A percentile compares a stretch with the other conserved stretches of the same genome.
These are phyloP conservation scores for Boechera stricta DNA, from an alignment of 345 rosid genomes.

Conservation along the genomic window DNA sequence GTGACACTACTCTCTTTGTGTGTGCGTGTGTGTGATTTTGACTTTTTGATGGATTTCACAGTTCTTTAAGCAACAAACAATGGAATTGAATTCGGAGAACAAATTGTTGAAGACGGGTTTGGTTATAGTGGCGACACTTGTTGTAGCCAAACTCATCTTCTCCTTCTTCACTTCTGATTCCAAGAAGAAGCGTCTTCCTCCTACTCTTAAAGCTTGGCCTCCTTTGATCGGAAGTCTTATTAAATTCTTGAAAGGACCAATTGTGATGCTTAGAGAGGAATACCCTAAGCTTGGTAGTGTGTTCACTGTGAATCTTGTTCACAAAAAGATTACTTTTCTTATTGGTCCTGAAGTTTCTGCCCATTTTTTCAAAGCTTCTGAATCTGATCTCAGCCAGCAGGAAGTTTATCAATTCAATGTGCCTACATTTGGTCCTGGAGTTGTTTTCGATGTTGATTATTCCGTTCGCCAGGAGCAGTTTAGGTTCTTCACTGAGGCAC, in stretches of 20 bases:
- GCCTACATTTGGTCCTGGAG: slow-evolving; percentile 97
- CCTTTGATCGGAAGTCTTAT: slow-evolving; percentile 69
- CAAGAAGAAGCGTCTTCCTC: slow-evolving; percentile 79
- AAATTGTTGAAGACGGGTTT: slow-evolving; percentile 66
- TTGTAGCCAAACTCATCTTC: slow-evolving; percentile 73
- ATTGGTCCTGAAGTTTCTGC: slow-evolving; percentile 98
- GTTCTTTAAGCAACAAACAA: not conserved
- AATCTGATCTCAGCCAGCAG: slow-evolving; percentile 91
- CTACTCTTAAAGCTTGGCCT: slow-evolving; percentile 66
- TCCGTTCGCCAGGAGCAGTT: slow-evolving; percentile 91
- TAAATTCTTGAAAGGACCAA: slow-evolving; percentile 79
- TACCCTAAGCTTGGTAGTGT: slow-evolving; percentile 91
- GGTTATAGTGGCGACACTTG: slow-evolving; percentile 65
- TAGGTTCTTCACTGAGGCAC: slow-evolving; percentile 90
- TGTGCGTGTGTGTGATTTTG: not conserved
- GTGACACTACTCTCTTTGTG: not conserved
- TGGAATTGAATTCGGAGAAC: slow-evolving; percentile 58
- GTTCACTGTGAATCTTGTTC: slow-evolving; percentile 71
- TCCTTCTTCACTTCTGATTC: slow-evolving; percentile 60
- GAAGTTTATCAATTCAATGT: slow-evolving; percentile 97
- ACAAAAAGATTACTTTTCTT: slow-evolving; percentile 87
- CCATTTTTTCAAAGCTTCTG: slow-evolving; percentile 92
- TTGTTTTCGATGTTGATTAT: slow-evolving; percentile 94
- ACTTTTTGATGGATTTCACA: slow-evolving; percentile 22
- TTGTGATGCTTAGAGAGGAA: slow-evolving; percentile 83